Percentiles rank a stretch among this genome's conserved stretches.
Evolutionary conservation across 371 early-diverging fungal genomes (phyloP).

Genomic region (Lichtheimia hyalospora): DNA sequence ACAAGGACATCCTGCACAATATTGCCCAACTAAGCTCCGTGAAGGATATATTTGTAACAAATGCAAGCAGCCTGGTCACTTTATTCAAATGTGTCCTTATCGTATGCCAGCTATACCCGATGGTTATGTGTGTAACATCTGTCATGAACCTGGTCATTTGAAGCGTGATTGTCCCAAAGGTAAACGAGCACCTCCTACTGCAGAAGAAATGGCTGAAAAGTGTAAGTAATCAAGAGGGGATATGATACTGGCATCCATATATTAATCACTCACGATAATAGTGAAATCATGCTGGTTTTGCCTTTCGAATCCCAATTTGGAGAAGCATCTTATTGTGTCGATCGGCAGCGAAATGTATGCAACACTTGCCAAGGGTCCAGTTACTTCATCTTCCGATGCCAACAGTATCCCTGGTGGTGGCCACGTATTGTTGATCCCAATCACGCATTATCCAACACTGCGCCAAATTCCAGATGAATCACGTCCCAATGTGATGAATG

Average conservation of each 20-base stretch:
- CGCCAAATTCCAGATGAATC: conserved; percentile 43
- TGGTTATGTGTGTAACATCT: conserved; percentile 60
- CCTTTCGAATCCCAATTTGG: conserved; percentile 74
- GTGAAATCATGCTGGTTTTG: conserved; percentile 86
- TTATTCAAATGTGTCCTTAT: conserved; percentile 33
- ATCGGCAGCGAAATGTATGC: conserved; percentile 74
- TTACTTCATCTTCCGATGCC: conserved; percentile 32
- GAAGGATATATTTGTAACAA: conserved; percentile 52
- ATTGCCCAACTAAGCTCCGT: conserved; percentile 22
- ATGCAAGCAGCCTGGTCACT: conserved; percentile 52
- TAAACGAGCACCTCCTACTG: not conserved
- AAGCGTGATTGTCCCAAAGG: conserved; percentile 64
- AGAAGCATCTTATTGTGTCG: conserved; percentile 77
- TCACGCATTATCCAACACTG: conserved; percentile 67
- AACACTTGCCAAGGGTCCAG: conserved; percentile 76
- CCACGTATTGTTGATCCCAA: conserved; percentile 73
- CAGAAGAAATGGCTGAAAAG: not conserved
- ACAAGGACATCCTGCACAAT: not conserved
- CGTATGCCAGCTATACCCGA: conserved; percentile 64
- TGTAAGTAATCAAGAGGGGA: no score
- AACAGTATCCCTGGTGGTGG: conserved; percentile 62
- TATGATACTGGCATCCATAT: no score
- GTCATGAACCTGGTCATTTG: conserved; percentile 60
- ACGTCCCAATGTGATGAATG: conserved; percentile 41
- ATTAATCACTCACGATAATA: not conserved